These are phyloP conservation scores for Pseudogymnoascus sp. DNA, from an alignment of 2,329 filamentous ascomycete species.

Conservation along the genomic window DNA sequence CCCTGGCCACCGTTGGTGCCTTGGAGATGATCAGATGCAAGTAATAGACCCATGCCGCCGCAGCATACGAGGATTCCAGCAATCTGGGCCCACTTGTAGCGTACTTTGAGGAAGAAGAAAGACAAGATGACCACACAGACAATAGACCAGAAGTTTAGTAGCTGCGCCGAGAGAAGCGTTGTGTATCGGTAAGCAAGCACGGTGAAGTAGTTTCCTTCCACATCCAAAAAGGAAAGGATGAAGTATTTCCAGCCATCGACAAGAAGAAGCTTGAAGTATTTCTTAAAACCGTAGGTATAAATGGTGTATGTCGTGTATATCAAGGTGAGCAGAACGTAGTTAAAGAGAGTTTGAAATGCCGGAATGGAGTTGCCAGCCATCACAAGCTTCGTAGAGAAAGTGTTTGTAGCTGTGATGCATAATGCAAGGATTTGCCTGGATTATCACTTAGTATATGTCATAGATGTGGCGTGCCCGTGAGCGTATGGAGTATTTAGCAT, in stretches of 20 bases:
- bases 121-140: constrained; percentile 82
- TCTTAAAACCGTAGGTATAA: constrained; percentile 66
- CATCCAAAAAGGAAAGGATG: constrained; percentile 85
- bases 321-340: constrained; percentile 74
- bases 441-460: constrained; percentile 4
- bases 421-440: constrained; percentile 69
- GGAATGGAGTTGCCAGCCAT: constrained; percentile 67
- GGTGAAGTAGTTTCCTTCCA: constrained; percentile 96
- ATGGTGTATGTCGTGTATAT: constrained; percentile 77
- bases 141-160: constrained; percentile 99
- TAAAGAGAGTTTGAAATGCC: constrained; percentile 92
- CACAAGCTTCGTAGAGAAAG: constrained; percentile 70
- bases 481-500: constrained; percentile 25
- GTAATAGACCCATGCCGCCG: constrained; percentile 77
- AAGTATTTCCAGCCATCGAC: constrained; percentile 88
- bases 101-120: constrained; percentile 72
- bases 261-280: constrained; percentile 54
- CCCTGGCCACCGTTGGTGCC: constrained; percentile 60
- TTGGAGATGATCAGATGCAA: constrained; percentile 80
- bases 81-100: constrained; percentile 83
- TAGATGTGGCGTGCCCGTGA: neutral
- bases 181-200: constrained; percentile 90
- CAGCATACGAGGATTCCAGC: constrained; percentile 82
- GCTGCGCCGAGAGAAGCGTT: constrained; percentile 82
- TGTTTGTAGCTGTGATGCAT: constrained; percentile 88